Evolutionary conservation across 139 green algal species (phyloP), one percentile per base, ranked within the genome.

Genomic region (Chlorella sp.): DNA sequence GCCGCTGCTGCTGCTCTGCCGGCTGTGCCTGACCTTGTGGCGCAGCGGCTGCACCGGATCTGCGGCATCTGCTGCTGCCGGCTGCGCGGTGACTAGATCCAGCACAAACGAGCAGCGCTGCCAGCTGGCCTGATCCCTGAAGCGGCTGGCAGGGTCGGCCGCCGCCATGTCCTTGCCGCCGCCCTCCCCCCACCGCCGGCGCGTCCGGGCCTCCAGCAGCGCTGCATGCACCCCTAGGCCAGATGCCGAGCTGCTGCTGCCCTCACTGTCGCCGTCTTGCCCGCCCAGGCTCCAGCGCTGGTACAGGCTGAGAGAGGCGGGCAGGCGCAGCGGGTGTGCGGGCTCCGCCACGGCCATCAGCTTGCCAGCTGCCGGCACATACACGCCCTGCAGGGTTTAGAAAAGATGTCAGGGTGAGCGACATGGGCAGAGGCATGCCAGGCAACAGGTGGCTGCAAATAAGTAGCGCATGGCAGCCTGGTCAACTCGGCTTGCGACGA

Each of bases 361-460:
- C 30, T 56, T 58, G 1, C 87, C 87, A 0, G 85, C 74, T 3
- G 85, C 91, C 13, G 67, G 58, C 34, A 94, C 79, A 54, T 91
- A 89, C n/a, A 88, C 78, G 11, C 93, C 94, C 64, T 90, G 76
- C 41, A 95, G 17, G 32, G 69, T 65, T 80, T n/a, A n/a, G n/a
- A n/a, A 95, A 83, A 46, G 34, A 2, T 38, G n/a, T 4, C 30
- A 56, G n/a, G 56, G 76, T 40, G 34, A 20, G 16, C 11, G 36
- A 14, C 11, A 11, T 54, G 16, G 28, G 30, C 62, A 2, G 62
- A 65, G 16, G 56, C 11, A 65, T 28, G 56, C 56, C 28, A 24
- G 56, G 56, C 56, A n/a, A n/a, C n/a, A n/a, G n/a, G n/a, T n/a
- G n/a, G n/a, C n/a, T n/a, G n/a, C n/a, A n/a, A n/a, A n/a, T n/a